These are phyloP conservation scores for Dothistroma pini DNA, from an alignment of 2,329 filamentous ascomycete genomes.

Conservation along the genomic window DNA sequence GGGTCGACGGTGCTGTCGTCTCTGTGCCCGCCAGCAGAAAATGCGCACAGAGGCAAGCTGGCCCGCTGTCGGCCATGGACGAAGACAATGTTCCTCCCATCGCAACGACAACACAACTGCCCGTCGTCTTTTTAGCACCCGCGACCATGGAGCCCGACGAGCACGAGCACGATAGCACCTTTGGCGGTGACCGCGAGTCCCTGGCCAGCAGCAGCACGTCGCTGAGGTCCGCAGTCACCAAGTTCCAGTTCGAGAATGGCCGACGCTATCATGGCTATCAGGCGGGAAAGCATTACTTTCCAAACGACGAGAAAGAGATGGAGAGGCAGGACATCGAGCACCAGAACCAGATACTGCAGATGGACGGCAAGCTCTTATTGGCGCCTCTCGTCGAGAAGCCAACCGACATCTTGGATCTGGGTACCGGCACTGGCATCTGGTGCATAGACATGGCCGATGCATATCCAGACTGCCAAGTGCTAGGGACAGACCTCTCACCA, in stretches of 20 bases:
- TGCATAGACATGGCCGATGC: slow-evolving; percentile 37
- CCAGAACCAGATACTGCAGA: slow-evolving; percentile 30
- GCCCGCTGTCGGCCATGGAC: not conserved
- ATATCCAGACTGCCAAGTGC: slow-evolving; percentile 29
- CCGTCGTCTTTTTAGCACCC: not conserved
- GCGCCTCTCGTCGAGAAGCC: slow-evolving; percentile 39
- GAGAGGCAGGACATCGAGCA: slow-evolving; percentile 33
- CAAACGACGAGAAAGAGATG: slow-evolving; percentile 33
- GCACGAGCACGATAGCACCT: slow-evolving; percentile 28
- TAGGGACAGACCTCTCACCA: slow-evolving; percentile 37
- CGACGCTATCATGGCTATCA: slow-evolving; percentile 32
- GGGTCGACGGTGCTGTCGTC: not conserved
- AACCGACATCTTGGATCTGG: slow-evolving; percentile 47
- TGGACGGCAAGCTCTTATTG: slow-evolving; percentile 38
- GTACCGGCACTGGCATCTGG: slow-evolving; percentile 39
- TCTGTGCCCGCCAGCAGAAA: not conserved
- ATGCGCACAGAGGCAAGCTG: not conserved
- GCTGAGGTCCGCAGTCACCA: slow-evolving; percentile 12
- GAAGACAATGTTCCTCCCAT: not conserved
- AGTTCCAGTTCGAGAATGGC: slow-evolving; percentile 26
- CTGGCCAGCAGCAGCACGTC: slow-evolving; percentile 23
- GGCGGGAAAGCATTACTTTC: slow-evolving; percentile 32
- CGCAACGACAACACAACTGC: not conserved
- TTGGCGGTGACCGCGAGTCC: slow-evolving; percentile 28
- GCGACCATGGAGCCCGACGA: slow-evolving; percentile 28